Percentiles rank a stretch among this genome's conserved stretches.
These are phyloP conservation scores for Smallanthus sonchifolius DNA, from an alignment of 129 eudicot species.

Conservation along the genomic window DNA sequence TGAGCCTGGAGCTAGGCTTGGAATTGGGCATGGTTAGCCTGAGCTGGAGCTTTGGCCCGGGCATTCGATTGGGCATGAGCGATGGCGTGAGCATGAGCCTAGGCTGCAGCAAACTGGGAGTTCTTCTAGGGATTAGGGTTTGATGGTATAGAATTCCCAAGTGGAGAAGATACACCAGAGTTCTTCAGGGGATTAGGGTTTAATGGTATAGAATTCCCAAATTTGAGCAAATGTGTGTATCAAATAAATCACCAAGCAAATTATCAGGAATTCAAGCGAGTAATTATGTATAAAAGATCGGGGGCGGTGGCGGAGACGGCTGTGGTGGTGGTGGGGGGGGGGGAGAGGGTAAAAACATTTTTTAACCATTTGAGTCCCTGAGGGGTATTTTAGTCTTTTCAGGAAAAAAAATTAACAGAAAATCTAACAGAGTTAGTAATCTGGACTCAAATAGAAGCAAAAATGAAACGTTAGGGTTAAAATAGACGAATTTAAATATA, in stretches of 20 bases:
- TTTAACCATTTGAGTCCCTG: too few species aligned
- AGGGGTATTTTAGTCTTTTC: too few species aligned
- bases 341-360: too few species aligned
- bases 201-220: too few species aligned
- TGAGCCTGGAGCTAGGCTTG: slow-evolving; percentile 79
- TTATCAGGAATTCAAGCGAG: not conserved
- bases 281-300: slow-evolving; percentile 9
- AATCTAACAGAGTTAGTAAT: too few species aligned
- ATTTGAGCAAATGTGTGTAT: not conserved
- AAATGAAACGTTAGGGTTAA: too few species aligned
- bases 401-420: too few species aligned
- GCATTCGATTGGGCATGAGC: slow-evolving; percentile 65
- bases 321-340: too few species aligned
- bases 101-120: slow-evolving; percentile 58
- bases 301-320: too few species aligned
- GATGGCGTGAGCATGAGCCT: slow-evolving; percentile 66
- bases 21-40: slow-evolving; percentile 59
- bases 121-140: slow-evolving; percentile 51
- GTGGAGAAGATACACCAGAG: slow-evolving; percentile 53
- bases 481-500: too few species aligned
- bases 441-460: too few species aligned
- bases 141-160: slow-evolving; percentile 50
- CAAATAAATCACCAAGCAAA: not conserved
- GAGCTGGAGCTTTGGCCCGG: slow-evolving; percentile 51
- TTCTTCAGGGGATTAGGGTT: slow-evolving; percentile 60